Conservation (phyloP, 2,329 filamentous ascomycete genomes). For the Monilinia fructigena region DNA sequence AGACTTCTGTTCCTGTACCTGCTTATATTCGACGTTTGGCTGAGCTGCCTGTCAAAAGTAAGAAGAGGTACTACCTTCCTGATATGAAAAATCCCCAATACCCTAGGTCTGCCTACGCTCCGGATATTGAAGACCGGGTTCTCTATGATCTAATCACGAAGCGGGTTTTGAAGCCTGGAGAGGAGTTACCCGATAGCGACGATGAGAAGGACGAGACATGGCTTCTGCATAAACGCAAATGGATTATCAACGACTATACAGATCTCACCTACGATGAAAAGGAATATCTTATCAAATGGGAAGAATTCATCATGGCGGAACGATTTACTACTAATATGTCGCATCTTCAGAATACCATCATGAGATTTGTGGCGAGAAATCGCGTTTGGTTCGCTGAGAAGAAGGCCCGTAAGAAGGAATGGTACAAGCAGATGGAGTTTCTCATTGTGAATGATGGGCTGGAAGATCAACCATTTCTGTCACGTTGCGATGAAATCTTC, state of each 20-base stretch:
- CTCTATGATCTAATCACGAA: constrained; percentile 37
- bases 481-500: constrained; percentile 26
- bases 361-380: constrained; percentile 33
- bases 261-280: constrained; percentile 38
- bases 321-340: constrained; percentile 31
- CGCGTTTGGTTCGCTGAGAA: constrained; percentile 34
- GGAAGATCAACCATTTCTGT: background rate
- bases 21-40: background rate
- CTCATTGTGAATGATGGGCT: constrained; percentile 28
- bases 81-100: constrained; percentile 2
- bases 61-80: constrained; percentile 13
- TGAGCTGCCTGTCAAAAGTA: background rate
- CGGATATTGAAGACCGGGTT: constrained; percentile 28
- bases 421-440: constrained; percentile 30
- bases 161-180: constrained; percentile 33
- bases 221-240: constrained; percentile 36
- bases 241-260: constrained; percentile 36
- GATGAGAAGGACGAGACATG: constrained; percentile 39
- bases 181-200: constrained; percentile 36
- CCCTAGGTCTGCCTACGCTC: constrained; percentile 24
- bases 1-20: background rate
- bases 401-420: constrained; percentile 29
- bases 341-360: constrained; percentile 29
- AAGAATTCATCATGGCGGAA: constrained; percentile 34
- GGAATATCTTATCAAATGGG: constrained; percentile 38